phyloP scores from a whole-genome alignment of 352 stramenopile genomes.

The Thraustochytrium sp. region DNA sequence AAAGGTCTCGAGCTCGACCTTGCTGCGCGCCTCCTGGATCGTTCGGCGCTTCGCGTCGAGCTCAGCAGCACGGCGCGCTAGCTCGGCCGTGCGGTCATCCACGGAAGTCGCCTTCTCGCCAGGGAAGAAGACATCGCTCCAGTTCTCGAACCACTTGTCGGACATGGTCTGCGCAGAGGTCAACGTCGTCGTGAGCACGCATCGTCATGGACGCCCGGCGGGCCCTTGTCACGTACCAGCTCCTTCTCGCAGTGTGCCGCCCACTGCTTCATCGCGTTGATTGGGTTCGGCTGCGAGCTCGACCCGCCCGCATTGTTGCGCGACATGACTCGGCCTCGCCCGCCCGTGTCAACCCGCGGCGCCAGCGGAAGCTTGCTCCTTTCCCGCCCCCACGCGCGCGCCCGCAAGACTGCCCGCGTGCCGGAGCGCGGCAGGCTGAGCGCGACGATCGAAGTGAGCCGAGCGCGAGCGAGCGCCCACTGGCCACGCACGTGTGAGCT shows the following conservation, averaged over 20 bases:
- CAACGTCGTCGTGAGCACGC: too few relatives aligned
- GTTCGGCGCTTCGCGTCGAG: not conserved
- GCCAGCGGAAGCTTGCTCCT: not conserved
- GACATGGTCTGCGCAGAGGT: not conserved
- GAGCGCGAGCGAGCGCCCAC: too few relatives aligned
- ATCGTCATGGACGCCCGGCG: too few relatives aligned
- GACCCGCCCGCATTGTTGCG: not conserved
- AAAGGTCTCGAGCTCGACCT: conserved; percentile 18
- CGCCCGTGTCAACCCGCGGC: not conserved
- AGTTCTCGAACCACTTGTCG: conserved; percentile 35
- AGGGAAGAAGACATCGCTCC: conserved; percentile 30
- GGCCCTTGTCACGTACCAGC: conserved; percentile 15
- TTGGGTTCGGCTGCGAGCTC: not conserved
- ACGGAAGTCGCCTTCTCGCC: not conserved
- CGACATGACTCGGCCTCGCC: not conserved
- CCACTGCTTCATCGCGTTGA: conserved; percentile 40
- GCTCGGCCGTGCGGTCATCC: not conserved
- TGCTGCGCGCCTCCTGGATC: not conserved
- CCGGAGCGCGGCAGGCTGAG: too few relatives aligned
- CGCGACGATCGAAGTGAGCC: too few relatives aligned
- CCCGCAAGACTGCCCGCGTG: too few relatives aligned
- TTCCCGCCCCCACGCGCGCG: too few relatives aligned
- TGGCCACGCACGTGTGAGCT: too few relatives aligned
- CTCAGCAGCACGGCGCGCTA: not conserved
- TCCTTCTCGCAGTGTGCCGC: conserved; percentile 39